Conservation (phyloP, 176 grass and related monocot species). For the Raddia distichophylla region DNA sequence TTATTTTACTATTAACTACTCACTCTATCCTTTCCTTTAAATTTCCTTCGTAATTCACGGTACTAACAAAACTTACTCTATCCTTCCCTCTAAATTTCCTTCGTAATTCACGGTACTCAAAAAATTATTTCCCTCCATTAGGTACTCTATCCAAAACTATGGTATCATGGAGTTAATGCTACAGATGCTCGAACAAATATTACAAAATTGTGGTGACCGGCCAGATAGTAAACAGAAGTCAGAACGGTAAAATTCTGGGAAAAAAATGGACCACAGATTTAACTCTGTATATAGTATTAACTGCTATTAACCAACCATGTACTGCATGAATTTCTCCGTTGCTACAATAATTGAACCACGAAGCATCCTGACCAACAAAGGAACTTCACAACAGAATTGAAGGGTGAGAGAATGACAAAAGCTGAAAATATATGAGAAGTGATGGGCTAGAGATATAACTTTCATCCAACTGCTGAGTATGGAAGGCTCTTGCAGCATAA, state of each 20-base stretch:
- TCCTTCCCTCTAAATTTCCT: no score
- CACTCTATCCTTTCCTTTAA: no score
- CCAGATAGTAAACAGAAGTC: background rate
- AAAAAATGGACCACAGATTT: background rate
- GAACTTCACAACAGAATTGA: background rate
- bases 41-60: no score
- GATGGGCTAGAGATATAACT: slow-evolving; percentile 3
- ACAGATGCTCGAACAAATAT: background rate
- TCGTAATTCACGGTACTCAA: no score
- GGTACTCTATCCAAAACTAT: no score
- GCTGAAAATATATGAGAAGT: background rate
- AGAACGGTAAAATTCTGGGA: background rate
- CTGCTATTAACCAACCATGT: background rate
- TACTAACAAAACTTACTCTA: no score
- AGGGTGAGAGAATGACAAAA: slow-evolving; percentile 15
- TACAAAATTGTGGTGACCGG: background rate
- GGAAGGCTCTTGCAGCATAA: slow-evolving; percentile 38
- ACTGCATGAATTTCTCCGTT: background rate
- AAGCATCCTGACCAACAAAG: slow-evolving; percentile 6
- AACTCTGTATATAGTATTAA: background rate
- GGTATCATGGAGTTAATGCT: no score
- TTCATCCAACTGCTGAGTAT: slow-evolving; percentile 27
- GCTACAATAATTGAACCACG: background rate
- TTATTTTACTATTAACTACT: no score
- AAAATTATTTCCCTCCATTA: no score